phyloP scores from a whole-genome alignment of 192 early-diverging fungal genomes.

The Thamnidium elegans region DNA sequence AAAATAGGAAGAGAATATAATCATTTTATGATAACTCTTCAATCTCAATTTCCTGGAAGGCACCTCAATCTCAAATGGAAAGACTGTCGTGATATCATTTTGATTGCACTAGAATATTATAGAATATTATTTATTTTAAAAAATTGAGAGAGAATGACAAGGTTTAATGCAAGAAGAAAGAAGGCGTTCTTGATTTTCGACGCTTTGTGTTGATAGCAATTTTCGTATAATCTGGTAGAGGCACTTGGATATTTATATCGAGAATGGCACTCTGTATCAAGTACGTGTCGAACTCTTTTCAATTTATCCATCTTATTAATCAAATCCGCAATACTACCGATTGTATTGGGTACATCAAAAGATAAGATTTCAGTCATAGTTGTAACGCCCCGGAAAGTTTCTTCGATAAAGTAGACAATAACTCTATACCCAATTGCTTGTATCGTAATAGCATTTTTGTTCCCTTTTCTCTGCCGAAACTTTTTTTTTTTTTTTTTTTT shows the following conservation, averaged over 20 bases:
- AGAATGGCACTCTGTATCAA: not conserved
- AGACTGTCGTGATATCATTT: not conserved
- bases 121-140: constrained; percentile 7
- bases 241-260: not conserved
- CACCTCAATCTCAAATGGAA: constrained; percentile 1
- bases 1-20: not conserved
- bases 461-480: constrained; percentile 1
- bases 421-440: constrained; percentile 6
- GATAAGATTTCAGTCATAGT: constrained; percentile 1
- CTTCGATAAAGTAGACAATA: constrained; percentile 3
- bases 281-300: not conserved
- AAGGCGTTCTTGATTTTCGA: not conserved
- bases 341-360: constrained; percentile 4
- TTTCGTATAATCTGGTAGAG: constrained; percentile 1
- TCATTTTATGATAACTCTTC: no score
- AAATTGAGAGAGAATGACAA: constrained; percentile 3
- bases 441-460: constrained; percentile 7
- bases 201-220: constrained; percentile 1
- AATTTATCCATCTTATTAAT: constrained; percentile 9
- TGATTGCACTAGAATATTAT: not conserved
- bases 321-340: not conserved
- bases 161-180: constrained; percentile 1
- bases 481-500: no score
- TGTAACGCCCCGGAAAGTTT: not conserved
- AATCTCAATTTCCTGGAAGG: no score